These are phyloP conservation scores for Gynochthodes officinalis DNA, from an alignment of 257 asterid genomes.

Conservation along the genomic window DNA sequence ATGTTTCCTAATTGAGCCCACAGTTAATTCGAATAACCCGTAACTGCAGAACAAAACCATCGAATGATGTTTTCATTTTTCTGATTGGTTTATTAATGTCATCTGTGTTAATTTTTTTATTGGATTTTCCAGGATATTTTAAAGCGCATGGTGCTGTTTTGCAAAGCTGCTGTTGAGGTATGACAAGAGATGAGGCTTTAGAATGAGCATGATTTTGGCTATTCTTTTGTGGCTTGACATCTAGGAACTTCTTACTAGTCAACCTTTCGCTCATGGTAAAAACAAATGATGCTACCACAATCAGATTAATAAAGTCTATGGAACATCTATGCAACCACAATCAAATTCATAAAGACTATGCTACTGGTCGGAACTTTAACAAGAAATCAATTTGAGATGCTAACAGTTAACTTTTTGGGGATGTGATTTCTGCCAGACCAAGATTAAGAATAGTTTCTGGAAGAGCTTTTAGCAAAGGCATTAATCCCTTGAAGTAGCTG, in stretches of 20 bases:
- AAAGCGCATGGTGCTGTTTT: slow-evolving; percentile 86
- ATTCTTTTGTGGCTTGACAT: neutral
- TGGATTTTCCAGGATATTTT: slow-evolving; percentile 72
- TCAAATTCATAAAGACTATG: neutral
- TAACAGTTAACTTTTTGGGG: neutral
- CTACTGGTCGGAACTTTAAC: neutral
- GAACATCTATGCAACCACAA: neutral
- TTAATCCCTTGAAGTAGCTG: neutral
- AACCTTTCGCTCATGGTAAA: neutral
- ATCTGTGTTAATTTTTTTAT: slow-evolving; percentile 10
- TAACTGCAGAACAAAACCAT: neutral
- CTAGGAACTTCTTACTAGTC: neutral
- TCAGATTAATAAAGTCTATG: neutral
- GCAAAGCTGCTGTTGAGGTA: slow-evolving; percentile 99
- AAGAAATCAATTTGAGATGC: neutral
- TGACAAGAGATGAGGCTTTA: slow-evolving; percentile 4
- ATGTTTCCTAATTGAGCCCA: neutral
- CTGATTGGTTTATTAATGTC: slow-evolving; percentile 1
- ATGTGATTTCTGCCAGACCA: neutral
- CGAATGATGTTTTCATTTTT: neutral
- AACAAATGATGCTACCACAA: neutral
- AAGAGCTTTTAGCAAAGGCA: neutral
- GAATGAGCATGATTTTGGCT: neutral
- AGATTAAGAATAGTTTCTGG: neutral
- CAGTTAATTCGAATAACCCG: neutral